Evolutionary conservation across 2,329 filamentous ascomycete species (phyloP).

Genomic region (Arthrobotrys musiformis): DNA sequence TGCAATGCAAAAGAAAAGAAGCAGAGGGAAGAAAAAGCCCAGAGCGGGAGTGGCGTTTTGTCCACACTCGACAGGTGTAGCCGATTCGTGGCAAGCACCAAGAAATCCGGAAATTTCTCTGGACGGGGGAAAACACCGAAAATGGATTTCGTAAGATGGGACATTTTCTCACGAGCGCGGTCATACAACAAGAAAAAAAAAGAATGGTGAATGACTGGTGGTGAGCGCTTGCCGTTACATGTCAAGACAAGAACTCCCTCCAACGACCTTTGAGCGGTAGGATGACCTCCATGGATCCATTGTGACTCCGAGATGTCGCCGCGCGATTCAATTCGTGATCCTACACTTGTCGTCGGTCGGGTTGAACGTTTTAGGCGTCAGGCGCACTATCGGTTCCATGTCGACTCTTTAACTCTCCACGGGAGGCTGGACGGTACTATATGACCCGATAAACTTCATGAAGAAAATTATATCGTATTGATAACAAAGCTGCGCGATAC

Average conservation of each 20-base stretch:
- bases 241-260: slow-evolving; percentile 42
- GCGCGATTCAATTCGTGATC: neutral
- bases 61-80: slow-evolving; percentile 39
- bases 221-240: slow-evolving; percentile 18
- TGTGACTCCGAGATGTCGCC: slow-evolving; percentile 1
- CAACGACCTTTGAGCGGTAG: neutral
- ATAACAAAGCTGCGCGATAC: slow-evolving; percentile 1
- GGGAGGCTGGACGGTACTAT: neutral
- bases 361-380: neutral
- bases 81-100: slow-evolving; percentile 50
- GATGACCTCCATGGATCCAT: no score
- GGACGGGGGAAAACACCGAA: neutral
- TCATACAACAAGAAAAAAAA: no score
- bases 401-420: neutral
- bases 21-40: neutral
- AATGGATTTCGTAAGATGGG: neutral
- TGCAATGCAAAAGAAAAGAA: slow-evolving; percentile 7
- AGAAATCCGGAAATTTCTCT: slow-evolving; percentile 51
- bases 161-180: slow-evolving; percentile 8
- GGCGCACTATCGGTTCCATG: neutral
- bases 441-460: neutral
- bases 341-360: neutral
- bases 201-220: neutral
- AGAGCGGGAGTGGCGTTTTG: slow-evolving; percentile 43
- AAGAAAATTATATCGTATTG: neutral